Percentiles rank a stretch among this genome's conserved stretches.
These are phyloP conservation scores for Diaporthe aspalathi DNA, from an alignment of 2,329 filamentous ascomycete genomes.

Conservation along the genomic window DNA sequence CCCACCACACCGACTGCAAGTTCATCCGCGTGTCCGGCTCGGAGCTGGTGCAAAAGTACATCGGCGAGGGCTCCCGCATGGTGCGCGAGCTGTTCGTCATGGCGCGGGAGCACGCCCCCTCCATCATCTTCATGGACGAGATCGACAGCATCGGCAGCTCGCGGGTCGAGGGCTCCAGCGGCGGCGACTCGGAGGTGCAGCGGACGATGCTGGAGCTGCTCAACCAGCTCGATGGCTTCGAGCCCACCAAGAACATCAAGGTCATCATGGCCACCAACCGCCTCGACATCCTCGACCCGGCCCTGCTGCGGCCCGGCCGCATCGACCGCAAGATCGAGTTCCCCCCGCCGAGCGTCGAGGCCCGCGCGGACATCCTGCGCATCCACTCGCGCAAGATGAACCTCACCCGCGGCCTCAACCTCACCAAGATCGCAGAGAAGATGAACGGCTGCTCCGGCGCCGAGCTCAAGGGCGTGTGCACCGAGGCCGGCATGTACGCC, in stretches of 20 bases:
- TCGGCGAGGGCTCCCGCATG: slow-evolving; percentile 97
- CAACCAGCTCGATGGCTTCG: slow-evolving; percentile 98
- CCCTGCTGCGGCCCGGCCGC: slow-evolving; percentile 91
- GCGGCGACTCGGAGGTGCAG: slow-evolving; percentile 97
- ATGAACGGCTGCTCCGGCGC: slow-evolving; percentile 99
- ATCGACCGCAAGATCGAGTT: slow-evolving; percentile 99
- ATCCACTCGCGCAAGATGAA: slow-evolving; percentile 99
- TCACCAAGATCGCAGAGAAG: slow-evolving; percentile 99
- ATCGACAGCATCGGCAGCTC: slow-evolving; percentile 99
- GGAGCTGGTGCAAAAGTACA: slow-evolving; percentile 98
- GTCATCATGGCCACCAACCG: slow-evolving; percentile 99
- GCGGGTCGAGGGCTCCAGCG: slow-evolving; percentile 93
- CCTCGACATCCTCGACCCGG: slow-evolving; percentile 95
- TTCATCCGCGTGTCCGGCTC: slow-evolving; percentile 98
- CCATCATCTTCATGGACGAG: slow-evolving; percentile 99
- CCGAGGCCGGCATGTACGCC: slow-evolving; percentile 98
- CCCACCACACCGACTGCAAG: slow-evolving; percentile 98
- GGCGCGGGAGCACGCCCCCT: slow-evolving; percentile 96
- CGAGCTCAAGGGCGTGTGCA: slow-evolving; percentile 98
- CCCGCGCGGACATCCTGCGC: slow-evolving; percentile 94
- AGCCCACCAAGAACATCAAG: slow-evolving; percentile 99
- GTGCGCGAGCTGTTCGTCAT: slow-evolving; percentile 99
- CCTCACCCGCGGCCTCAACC: slow-evolving; percentile 94
- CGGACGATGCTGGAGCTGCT: slow-evolving; percentile 98
- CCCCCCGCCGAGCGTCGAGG: slow-evolving; percentile 94